Evolutionary conservation across 1,284 basidiomycete genomes (phyloP).

Genomic region (Tilletia walkeri): DNA sequence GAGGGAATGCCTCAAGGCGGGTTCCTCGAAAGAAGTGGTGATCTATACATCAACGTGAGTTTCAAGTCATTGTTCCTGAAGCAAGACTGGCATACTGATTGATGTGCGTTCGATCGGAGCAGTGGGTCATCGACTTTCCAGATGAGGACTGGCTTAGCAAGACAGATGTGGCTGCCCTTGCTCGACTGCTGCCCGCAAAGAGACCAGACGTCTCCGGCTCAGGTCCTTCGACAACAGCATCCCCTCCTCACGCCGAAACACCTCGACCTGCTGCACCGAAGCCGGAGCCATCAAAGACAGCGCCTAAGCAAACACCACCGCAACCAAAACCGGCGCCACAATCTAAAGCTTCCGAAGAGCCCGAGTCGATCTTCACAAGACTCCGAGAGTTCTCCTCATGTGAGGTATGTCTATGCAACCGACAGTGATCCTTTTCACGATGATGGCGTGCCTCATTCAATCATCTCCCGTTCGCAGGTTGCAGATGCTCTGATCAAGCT

Average conservation of each 20-base stretch:
- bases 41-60: slow-evolving; percentile 18
- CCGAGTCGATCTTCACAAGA: slow-evolving; percentile 11
- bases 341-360: not conserved
- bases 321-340: not conserved
- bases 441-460: not conserved
- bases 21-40: not conserved
- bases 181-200: slow-evolving; percentile 12
- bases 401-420: slow-evolving; percentile 13
- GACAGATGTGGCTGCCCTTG: not conserved
- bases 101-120: not conserved
- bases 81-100: not conserved
- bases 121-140: slow-evolving; percentile 17
- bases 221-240: not conserved
- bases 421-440: not conserved
- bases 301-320: not conserved
- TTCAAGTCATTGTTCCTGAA: too few species aligned
- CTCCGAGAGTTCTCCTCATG: slow-evolving; percentile 19
- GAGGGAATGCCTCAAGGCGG: slow-evolving; percentile 43
- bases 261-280: not conserved
- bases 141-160: slow-evolving; percentile 9
- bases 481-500: slow-evolving; percentile 89
- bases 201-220: not conserved
- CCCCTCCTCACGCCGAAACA: not conserved
- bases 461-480: slow-evolving; percentile 60
- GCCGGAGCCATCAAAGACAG: not conserved